Conservation (phyloP, 441 rosid genomes). For the Macaranga tanarius region DNA sequence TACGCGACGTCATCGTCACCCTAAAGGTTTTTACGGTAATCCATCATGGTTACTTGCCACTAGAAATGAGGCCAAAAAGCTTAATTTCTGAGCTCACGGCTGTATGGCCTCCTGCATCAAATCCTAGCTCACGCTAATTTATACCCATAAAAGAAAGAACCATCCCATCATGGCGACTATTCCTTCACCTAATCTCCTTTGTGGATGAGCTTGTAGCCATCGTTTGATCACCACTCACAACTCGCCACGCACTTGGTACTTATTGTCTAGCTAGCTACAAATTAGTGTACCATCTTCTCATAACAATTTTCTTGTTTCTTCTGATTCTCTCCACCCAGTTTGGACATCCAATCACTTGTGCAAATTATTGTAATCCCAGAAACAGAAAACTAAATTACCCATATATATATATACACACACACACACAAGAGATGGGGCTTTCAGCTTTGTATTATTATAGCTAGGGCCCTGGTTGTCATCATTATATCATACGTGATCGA, state of each 20-base stretch:
- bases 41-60: too few species aligned
- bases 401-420: too few species aligned
- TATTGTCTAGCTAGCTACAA: background rate
- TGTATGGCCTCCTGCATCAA: too few species aligned
- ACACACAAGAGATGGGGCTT: background rate
- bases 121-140: too few species aligned
- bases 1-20: too few species aligned
- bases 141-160: constrained; percentile 1
- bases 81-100: too few species aligned
- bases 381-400: background rate
- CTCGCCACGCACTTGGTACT: constrained; percentile 4
- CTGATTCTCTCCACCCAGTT: constrained; percentile 6
- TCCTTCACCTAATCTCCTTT: constrained; percentile 23
- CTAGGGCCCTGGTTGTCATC: constrained; percentile 15
- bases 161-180: constrained; percentile 29
- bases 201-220: background rate
- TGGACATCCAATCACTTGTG: constrained; percentile 12
- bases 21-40: too few species aligned
- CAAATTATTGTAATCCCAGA: background rate
- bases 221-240: constrained; percentile 13
- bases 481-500: constrained; percentile 28
- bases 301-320: background rate
- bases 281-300: too few species aligned
- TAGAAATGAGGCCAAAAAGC: background rate
- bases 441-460: background rate